phyloP scores from a whole-genome alignment of 805 yeast genomes.

The Kurtzmaniella fragi region DNA sequence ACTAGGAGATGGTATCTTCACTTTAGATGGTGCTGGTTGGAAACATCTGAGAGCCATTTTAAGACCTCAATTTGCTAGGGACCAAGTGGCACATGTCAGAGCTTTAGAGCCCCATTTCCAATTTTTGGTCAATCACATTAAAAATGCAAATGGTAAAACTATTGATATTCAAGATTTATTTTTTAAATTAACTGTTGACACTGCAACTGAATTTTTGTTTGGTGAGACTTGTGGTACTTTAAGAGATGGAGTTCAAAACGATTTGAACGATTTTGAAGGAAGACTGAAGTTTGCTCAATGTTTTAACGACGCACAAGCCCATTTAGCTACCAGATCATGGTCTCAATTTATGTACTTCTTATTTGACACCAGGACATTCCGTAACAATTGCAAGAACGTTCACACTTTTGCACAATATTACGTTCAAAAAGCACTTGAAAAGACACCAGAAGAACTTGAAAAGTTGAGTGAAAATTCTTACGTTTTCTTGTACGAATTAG shows the following conservation, averaged over 20 bases:
- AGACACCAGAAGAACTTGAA: slow-evolving; percentile 25
- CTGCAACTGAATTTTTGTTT: slow-evolving; percentile 38
- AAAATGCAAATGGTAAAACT: slow-evolving; percentile 15
- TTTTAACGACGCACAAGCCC: slow-evolving; percentile 28
- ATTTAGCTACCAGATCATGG: slow-evolving; percentile 30
- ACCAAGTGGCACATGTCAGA: slow-evolving; percentile 30
- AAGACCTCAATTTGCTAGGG: slow-evolving; percentile 36
- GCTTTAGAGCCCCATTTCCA: slow-evolving; percentile 29
- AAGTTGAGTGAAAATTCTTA: slow-evolving; percentile 24
- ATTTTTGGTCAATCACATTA: slow-evolving; percentile 20
- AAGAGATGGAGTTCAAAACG: slow-evolving; percentile 19
- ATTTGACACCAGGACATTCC: slow-evolving; percentile 25
- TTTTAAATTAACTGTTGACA: slow-evolving; percentile 32
- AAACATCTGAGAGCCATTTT: slow-evolving; percentile 32
- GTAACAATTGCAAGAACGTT: slow-evolving; percentile 23
- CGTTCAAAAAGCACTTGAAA: slow-evolving; percentile 25
- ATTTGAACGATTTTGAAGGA: slow-evolving; percentile 24
- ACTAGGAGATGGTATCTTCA: slow-evolving; percentile 35
- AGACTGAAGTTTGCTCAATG: slow-evolving; percentile 28
- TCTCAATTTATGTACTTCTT: slow-evolving; percentile 22
- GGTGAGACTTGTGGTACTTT: slow-evolving; percentile 32
- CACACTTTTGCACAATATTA: slow-evolving; percentile 25
- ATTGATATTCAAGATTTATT: slow-evolving; percentile 32
- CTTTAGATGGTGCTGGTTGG: slow-evolving; percentile 36
- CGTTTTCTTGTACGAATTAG: slow-evolving; percentile 34